These are phyloP conservation scores for Mucor irregularis DNA, from an alignment of 371 early-diverging fungal species.

Conservation along the genomic window DNA sequence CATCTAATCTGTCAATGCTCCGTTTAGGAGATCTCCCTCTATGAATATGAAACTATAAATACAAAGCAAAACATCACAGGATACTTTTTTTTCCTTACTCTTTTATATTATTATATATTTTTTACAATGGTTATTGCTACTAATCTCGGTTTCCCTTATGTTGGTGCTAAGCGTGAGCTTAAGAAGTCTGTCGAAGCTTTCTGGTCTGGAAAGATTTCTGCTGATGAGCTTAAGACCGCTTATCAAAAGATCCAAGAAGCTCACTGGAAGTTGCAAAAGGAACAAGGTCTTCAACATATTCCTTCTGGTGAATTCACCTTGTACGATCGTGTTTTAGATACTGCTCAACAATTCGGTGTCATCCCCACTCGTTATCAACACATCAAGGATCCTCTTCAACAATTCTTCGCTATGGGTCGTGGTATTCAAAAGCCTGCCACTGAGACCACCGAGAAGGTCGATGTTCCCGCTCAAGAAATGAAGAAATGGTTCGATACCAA, in stretches of 20 bases:
- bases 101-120: constrained; percentile 1
- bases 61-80: not conserved
- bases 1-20: constrained; percentile 15
- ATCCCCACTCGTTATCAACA: constrained; percentile 78
- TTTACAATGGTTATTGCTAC: constrained; percentile 66
- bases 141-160: constrained; percentile 80
- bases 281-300: constrained; percentile 79
- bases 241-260: constrained; percentile 78
- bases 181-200: constrained; percentile 87
- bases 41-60: not conserved
- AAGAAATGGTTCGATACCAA: constrained; percentile 98
- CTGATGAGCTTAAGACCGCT: constrained; percentile 69
- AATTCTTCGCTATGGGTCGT: constrained; percentile 97
- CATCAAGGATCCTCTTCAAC: constrained; percentile 66
- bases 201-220: constrained; percentile 89
- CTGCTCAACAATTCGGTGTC: constrained; percentile 75
- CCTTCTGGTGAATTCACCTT: constrained; percentile 95
- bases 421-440: constrained; percentile 81
- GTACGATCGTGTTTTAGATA: constrained; percentile 95
- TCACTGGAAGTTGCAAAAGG: constrained; percentile 89
- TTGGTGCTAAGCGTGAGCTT: constrained; percentile 88
- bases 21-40: constrained; percentile 6
- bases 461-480: constrained; percentile 95
- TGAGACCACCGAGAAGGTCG: constrained; percentile 66
- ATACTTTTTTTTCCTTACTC: not conserved